Evolutionary conservation across 1,139 yeast species (phyloP).

Genomic region (Saccharomyces hybrid): DNA sequence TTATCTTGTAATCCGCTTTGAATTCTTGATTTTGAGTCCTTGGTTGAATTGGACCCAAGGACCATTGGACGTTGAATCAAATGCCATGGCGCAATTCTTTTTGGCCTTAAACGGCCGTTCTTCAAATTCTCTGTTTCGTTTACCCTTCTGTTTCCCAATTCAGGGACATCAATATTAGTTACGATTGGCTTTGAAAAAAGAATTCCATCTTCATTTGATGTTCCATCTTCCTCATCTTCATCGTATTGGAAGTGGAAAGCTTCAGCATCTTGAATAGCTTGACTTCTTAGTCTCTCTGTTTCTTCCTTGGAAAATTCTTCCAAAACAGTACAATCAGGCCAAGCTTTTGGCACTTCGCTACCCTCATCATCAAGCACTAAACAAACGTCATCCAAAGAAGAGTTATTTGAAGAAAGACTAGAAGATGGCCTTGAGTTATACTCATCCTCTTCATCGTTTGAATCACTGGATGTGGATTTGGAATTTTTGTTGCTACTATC

Average conservation of each 20-base stretch:
- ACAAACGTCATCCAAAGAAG: slow-evolving; percentile 85
- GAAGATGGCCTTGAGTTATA: slow-evolving; percentile 30
- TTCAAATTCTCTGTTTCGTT: slow-evolving; percentile 59
- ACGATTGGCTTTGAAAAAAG: slow-evolving; percentile 37
- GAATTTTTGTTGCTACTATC: slow-evolving; percentile 7
- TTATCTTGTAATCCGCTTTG: slow-evolving; percentile 20
- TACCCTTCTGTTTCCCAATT: slow-evolving; percentile 40
- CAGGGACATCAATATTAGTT: slow-evolving; percentile 38
- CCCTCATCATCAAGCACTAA: slow-evolving; percentile 56
- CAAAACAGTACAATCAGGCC: slow-evolving; percentile 80
- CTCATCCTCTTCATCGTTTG: slow-evolving; percentile 18
- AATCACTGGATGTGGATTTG: slow-evolving; percentile 5
- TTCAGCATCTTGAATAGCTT: slow-evolving; percentile 39
- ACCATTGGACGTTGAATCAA: slow-evolving; percentile 28
- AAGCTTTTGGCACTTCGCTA: slow-evolving; percentile 33
- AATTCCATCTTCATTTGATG: slow-evolving; percentile 24
- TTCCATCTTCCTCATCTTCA: slow-evolving; percentile 24
- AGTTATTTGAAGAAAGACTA: slow-evolving; percentile 52
- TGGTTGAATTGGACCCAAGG: slow-evolving; percentile 9
- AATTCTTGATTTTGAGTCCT: slow-evolving; percentile 8
- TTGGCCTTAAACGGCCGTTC: slow-evolving; percentile 62
- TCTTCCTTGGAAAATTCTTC: slow-evolving; percentile 76
- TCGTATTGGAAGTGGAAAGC: slow-evolving; percentile 35
- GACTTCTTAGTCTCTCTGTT: slow-evolving; percentile 39
- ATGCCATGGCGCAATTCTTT: slow-evolving; percentile 73